Base-by-base conservation (phyloP, 2,329 filamentous ascomycete species). In the Meredithiella fracta region DNA sequence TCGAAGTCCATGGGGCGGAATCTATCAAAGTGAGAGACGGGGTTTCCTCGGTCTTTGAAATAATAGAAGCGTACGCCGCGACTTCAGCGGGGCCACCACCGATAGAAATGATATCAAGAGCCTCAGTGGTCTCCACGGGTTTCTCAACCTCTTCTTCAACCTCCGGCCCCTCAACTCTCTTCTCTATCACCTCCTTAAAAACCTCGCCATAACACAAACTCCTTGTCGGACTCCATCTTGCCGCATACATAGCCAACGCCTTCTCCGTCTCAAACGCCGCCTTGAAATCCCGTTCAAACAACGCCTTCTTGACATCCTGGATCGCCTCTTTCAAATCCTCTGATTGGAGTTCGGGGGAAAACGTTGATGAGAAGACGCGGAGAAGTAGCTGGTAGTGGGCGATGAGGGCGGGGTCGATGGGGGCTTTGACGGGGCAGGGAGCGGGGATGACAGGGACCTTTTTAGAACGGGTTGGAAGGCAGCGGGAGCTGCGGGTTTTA, bases 171-270 rank as follows among this genome's bases (percentile, higher is more conserved):
- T 9, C 51, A 11, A n/a, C 23, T 42, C 3, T 29, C 44, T 25
- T 20, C 15, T 54, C 52, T 15, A 58, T 6, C 1, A 34, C 53
- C 1, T 25, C 64, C 51, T 67, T 58, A 38, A 83, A 66, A n/a
- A 82, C 68, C 2, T 69, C 65, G n/a, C 80, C 73, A 68, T 97
- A 97, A 60, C 83, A 87, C 54, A 97, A 70, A 0, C 89, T 85
- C 54, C 92, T 76, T 54, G 85, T 85, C 1, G 91, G 86, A 67
- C 89, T 95, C 90, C 91, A 98, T 62, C 92, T 73, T 55, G 87
- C 79, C 7, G 88, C 87, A 71, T 98, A 98, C 8, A 85, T 86
- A 59, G 85, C 79, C 17, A 96, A 75, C 62, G 83, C 78, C 47
- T 84, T 79, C 56, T 79, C 74, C 49, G 74, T 74, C 0, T 80